Evolutionary conservation across 306 rosid species (phyloP).

Genomic region (Benincasa hispida): DNA sequence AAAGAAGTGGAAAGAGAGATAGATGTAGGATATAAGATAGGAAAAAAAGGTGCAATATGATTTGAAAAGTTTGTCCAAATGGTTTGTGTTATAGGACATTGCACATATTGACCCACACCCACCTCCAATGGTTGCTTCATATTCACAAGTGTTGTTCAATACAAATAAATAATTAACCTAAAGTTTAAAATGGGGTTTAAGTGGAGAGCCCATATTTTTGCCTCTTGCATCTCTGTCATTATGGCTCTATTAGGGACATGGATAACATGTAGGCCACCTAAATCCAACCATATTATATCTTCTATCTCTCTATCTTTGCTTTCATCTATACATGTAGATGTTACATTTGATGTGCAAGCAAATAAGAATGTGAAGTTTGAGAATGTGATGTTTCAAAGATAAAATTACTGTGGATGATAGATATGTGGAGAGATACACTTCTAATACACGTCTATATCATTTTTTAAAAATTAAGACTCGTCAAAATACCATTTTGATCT

Average conservation of each 20-base stretch:
- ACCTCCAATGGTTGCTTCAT: not conserved
- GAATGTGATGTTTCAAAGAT: not conserved
- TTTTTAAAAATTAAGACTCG: too few relatives aligned
- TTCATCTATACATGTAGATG: not conserved
- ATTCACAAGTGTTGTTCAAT: not conserved
- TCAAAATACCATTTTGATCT: too few relatives aligned
- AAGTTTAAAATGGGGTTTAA: not conserved
- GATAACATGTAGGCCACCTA: conserved; percentile 42
- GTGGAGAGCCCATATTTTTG: not conserved
- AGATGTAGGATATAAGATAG: not conserved
- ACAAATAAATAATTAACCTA: not conserved
- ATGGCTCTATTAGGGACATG: conserved; percentile 22
- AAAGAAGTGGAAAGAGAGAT: not conserved
- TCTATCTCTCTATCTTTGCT: not conserved
- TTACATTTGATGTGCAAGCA: not conserved
- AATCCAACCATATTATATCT: conserved; percentile 24
- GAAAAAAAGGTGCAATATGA: not conserved
- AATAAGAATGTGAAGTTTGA: not conserved
- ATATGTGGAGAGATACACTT: not conserved
- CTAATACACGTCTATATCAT: too few relatives aligned
- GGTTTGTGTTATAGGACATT: not conserved
- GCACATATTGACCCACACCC: not conserved
- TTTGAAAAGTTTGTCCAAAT: conserved; percentile 1
- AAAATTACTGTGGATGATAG: not conserved
- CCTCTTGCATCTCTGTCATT: conserved; percentile 15